phyloP scores from a whole-genome alignment of 2,329 filamentous ascomycete genomes.

The Penicillium sp. region DNA sequence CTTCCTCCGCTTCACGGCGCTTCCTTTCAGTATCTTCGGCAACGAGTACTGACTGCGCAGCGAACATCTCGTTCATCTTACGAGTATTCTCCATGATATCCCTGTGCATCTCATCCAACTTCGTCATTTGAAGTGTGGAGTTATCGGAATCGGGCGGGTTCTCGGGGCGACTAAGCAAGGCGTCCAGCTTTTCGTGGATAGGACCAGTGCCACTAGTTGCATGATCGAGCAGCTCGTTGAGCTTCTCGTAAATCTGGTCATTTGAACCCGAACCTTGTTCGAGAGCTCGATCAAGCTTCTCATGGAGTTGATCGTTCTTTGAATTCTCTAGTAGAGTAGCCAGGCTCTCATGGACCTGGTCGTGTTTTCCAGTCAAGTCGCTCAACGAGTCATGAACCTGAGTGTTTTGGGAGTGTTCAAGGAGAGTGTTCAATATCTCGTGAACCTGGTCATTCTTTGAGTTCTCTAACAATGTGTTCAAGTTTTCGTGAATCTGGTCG shows the following conservation, averaged over 20 bases:
- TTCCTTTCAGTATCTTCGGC: slow-evolving; percentile 77
- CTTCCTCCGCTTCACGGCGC: slow-evolving; percentile 78
- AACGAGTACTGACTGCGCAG: slow-evolving; percentile 49
- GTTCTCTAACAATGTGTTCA: slow-evolving; percentile 51
- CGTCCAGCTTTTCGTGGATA: slow-evolving; percentile 38
- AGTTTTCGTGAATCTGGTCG: slow-evolving; percentile 60
- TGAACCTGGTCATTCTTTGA: slow-evolving; percentile 58
- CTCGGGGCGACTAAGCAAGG: slow-evolving; percentile 58
- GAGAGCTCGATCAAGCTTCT: slow-evolving; percentile 57
- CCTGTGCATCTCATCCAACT: slow-evolving; percentile 84
- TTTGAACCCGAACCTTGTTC: slow-evolving; percentile 33
- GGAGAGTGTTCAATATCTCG: slow-evolving; percentile 48
- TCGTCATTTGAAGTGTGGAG: slow-evolving; percentile 73
- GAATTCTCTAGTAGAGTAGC: slow-evolving; percentile 44
- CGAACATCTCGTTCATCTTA: slow-evolving; percentile 74
- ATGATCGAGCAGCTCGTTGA: slow-evolving; percentile 50
- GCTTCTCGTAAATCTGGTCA: slow-evolving; percentile 59
- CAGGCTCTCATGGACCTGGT: slow-evolving; percentile 59
- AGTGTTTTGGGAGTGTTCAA: slow-evolving; percentile 16
- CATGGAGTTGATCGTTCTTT: slow-evolving; percentile 58
- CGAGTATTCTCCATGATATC: slow-evolving; percentile 82
- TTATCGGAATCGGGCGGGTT: slow-evolving; percentile 62
- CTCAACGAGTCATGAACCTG: slow-evolving; percentile 61
- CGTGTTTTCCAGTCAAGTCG: slow-evolving; percentile 19
- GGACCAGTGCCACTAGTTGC: slow-evolving; percentile 30